Conservation (phyloP, 805 yeast genomes). For the Citeromyces matritensis region DNA sequence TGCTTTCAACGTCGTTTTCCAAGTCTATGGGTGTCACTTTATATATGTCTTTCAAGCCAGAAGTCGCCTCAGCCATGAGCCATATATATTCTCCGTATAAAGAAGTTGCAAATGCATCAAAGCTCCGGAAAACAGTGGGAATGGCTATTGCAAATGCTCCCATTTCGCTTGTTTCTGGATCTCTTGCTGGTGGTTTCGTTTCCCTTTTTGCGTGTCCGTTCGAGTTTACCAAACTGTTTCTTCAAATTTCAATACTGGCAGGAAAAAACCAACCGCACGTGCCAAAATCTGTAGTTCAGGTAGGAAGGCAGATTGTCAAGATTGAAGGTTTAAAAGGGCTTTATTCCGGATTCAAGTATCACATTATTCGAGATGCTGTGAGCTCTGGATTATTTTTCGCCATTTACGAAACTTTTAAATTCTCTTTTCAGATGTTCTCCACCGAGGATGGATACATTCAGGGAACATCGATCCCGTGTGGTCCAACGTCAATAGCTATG, state of each 20-base stretch:
- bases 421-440: slow-evolving; percentile 15
- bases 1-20: slow-evolving; percentile 48
- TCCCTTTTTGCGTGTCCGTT: slow-evolving; percentile 68
- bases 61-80: slow-evolving; percentile 7
- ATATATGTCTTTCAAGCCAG: slow-evolving; percentile 40
- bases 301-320: slow-evolving; percentile 36
- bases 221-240: slow-evolving; percentile 69
- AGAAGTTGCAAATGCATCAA: slow-evolving; percentile 2
- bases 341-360: slow-evolving; percentile 62
- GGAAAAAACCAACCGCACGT: slow-evolving; percentile 12
- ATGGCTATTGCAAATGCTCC: slow-evolving; percentile 29
- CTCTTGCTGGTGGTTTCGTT: slow-evolving; percentile 48
- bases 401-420: slow-evolving; percentile 60
- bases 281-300: slow-evolving; percentile 19
- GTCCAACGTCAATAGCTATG: slow-evolving; percentile 33
- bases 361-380: slow-evolving; percentile 50
- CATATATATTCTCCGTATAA: background rate
- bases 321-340: slow-evolving; percentile 49
- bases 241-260: slow-evolving; percentile 50
- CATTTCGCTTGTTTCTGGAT: slow-evolving; percentile 38
- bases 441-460: slow-evolving; percentile 2
- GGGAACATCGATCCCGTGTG: slow-evolving; percentile 6
- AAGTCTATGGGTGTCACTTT: slow-evolving; percentile 53
- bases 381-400: slow-evolving; percentile 66
- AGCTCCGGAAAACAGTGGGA: slow-evolving; percentile 6